Conservation (phyloP, 2,329 filamentous ascomycete genomes). For the Penicillium sp. region DNA sequence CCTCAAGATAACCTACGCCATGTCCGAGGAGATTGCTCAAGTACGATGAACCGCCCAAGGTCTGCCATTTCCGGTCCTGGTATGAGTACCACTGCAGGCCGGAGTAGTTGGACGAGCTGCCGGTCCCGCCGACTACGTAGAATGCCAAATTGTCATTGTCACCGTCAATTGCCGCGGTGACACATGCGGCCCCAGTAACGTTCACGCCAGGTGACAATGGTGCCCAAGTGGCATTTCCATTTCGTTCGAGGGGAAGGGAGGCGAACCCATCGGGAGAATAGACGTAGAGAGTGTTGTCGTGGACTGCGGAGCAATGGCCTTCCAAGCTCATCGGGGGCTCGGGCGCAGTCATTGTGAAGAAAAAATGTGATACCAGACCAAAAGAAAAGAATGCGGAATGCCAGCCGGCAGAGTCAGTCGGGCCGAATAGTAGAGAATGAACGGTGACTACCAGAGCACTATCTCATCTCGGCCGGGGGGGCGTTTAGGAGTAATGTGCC, state of each 20-base stretch:
- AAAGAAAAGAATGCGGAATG: conserved; percentile 19
- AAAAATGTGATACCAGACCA: conserved; percentile 30
- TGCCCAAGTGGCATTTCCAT: conserved; percentile 74
- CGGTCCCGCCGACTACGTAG: conserved; percentile 79
- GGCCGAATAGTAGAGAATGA: conserved; percentile 18
- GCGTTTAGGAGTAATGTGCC: background rate
- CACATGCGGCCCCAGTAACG: conserved; percentile 75
- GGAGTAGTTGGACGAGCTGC: conserved; percentile 59
- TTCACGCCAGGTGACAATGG: conserved; percentile 64
- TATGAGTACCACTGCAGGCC: conserved; percentile 74
- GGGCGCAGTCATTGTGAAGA: conserved; percentile 66
- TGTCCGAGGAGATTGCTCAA: conserved; percentile 68
- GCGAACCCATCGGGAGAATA: conserved; percentile 76
- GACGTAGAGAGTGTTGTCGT: conserved; percentile 80
- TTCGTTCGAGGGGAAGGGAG: conserved; percentile 67
- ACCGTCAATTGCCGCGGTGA: conserved; percentile 63
- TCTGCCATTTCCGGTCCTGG: conserved; percentile 58
- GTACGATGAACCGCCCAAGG: conserved; percentile 38
- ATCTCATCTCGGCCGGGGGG: conserved; percentile 29
- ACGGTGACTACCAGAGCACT: conserved; percentile 38
- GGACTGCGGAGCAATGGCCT: conserved; percentile 78
- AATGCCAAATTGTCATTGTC: conserved; percentile 63
- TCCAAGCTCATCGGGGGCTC: conserved; percentile 68
- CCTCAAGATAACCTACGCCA: conserved; percentile 71
- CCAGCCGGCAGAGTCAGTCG: conserved; percentile 26